These are phyloP conservation scores for Hyaloperonospora brassicae DNA, from an alignment of 352 stramenopile genomes.

Conservation along the genomic window DNA sequence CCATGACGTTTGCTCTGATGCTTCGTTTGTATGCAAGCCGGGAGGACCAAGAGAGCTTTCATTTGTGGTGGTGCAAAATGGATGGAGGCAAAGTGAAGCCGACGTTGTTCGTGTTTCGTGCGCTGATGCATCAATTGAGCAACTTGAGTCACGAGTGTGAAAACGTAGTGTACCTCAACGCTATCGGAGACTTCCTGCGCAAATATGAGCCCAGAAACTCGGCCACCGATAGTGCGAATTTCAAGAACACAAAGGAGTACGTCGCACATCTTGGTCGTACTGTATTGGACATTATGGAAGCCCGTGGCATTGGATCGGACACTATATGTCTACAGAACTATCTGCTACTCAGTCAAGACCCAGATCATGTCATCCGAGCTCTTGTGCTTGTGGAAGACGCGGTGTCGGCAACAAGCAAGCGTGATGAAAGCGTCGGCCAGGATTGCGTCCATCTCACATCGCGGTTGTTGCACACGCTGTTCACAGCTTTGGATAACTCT, in stretches of 20 bases:
- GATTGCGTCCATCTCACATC: slow-evolving; percentile 28
- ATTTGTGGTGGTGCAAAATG: slow-evolving; percentile 46
- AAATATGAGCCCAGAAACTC: slow-evolving; percentile 2
- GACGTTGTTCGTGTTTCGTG: slow-evolving; percentile 48
- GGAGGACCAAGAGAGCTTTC: slow-evolving; percentile 39
- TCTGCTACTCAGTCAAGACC: slow-evolving; percentile 31
- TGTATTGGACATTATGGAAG: slow-evolving; percentile 34
- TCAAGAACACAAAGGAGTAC: slow-evolving; percentile 7
- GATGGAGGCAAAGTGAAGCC: slow-evolving; percentile 31
- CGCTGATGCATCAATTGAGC: slow-evolving; percentile 40
- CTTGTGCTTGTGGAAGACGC: slow-evolving; percentile 35
- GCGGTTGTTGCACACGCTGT: slow-evolving; percentile 46
- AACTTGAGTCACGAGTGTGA: slow-evolving; percentile 26
- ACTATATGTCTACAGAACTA: slow-evolving; percentile 40
- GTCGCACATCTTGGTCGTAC: slow-evolving; percentile 20
- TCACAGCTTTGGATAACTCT: slow-evolving; percentile 31
- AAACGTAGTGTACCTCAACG: slow-evolving; percentile 18
- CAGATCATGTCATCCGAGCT: slow-evolving; percentile 26
- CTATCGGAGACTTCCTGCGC: slow-evolving; percentile 26
- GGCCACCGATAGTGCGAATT: slow-evolving; percentile 1
- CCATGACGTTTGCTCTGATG: slow-evolving; percentile 73
- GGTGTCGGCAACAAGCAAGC: slow-evolving; percentile 6
- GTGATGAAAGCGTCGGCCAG: slow-evolving; percentile 4
- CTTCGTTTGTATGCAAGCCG: slow-evolving; percentile 46
- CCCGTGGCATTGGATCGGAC: slow-evolving; percentile 24